Evolutionary conservation across 176 grass and related monocot genomes (phyloP).

Genomic region (Oryza officinalis): DNA sequence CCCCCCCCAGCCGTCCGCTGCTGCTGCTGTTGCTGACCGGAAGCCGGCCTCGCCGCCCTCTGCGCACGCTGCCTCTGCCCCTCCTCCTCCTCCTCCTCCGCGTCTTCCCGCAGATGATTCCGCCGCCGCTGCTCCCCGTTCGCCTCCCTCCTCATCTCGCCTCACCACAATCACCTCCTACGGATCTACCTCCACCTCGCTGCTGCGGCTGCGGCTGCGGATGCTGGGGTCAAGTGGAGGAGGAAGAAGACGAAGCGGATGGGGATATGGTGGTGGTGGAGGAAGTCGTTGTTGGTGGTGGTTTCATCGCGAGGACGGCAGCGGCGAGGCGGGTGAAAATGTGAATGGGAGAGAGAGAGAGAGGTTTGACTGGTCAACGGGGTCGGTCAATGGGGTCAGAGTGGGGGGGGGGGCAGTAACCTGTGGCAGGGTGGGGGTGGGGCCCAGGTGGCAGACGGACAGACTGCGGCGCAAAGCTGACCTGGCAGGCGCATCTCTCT

Average conservation of each 20-base stretch:
- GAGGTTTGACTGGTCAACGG: neutral
- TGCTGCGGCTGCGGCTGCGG: neutral
- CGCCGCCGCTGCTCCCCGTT: constrained; percentile 44
- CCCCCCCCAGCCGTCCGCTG: neutral
- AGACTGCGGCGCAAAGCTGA: neutral
- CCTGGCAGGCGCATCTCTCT: neutral
- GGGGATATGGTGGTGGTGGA: neutral
- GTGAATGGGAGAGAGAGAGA: neutral
- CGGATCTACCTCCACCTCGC: constrained; percentile 34
- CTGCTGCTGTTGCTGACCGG: constrained; percentile 27
- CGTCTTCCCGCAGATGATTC: neutral
- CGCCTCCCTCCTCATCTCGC: constrained; percentile 40
- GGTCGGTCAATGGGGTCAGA: neutral
- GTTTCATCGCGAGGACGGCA: neutral
- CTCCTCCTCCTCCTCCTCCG: neutral
- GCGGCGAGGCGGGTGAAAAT: neutral
- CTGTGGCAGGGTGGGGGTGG: neutral
- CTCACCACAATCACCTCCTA: neutral
- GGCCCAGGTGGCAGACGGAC: neutral
- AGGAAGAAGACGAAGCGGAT: neutral
- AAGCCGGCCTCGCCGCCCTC: constrained; percentile 15
- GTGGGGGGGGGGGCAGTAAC: neutral
- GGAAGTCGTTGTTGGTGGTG: neutral
- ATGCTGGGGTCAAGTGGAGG: neutral
- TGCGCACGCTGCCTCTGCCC: neutral